phyloP scores from a whole-genome alignment of 768 basidiomycete species.

The Calocybe indica region DNA sequence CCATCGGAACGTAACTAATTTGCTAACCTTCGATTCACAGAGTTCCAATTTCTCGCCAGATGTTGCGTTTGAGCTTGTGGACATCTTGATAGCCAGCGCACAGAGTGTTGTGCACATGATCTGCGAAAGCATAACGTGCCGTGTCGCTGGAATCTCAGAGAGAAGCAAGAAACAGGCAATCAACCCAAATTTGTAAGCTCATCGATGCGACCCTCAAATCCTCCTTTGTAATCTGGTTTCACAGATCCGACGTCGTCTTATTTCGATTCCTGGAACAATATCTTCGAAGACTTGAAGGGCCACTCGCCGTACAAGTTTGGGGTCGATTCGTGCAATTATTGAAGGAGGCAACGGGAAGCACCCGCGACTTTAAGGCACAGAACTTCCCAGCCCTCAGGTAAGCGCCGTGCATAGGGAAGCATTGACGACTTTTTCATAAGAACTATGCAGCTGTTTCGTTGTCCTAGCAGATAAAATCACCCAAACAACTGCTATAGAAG shows the following conservation, averaged over 20 bases:
- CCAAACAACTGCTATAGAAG: constrained; percentile 89
- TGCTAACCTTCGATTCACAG: constrained; percentile 14
- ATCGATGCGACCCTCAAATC: neutral
- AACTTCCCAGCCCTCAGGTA: constrained; percentile 72
- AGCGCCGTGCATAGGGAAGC: constrained; percentile 10
- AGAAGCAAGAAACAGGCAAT: constrained; percentile 53
- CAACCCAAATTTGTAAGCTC: constrained; percentile 62
- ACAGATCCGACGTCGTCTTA: constrained; percentile 63
- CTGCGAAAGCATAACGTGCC: constrained; percentile 72
- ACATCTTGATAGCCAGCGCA: constrained; percentile 76
- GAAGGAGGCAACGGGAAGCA: constrained; percentile 65
- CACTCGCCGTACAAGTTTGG: constrained; percentile 93
- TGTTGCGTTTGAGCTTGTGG: constrained; percentile 75
- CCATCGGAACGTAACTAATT: neutral
- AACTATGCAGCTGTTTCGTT: constrained; percentile 55
- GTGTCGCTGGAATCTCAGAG: constrained; percentile 51
- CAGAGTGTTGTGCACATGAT: constrained; percentile 85
- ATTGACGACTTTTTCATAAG: too few species aligned
- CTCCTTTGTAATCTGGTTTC: constrained; percentile 5
- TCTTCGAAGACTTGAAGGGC: constrained; percentile 76
- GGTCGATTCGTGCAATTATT: constrained; percentile 66
- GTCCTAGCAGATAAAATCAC: constrained; percentile 77
- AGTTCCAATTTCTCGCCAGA: constrained; percentile 34
- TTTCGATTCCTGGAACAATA: constrained; percentile 90
- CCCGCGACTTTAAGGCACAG: constrained; percentile 65